These are phyloP conservation scores for Kalmusia sp. DNA, from an alignment of 2,329 filamentous ascomycete species.

Conservation along the genomic window DNA sequence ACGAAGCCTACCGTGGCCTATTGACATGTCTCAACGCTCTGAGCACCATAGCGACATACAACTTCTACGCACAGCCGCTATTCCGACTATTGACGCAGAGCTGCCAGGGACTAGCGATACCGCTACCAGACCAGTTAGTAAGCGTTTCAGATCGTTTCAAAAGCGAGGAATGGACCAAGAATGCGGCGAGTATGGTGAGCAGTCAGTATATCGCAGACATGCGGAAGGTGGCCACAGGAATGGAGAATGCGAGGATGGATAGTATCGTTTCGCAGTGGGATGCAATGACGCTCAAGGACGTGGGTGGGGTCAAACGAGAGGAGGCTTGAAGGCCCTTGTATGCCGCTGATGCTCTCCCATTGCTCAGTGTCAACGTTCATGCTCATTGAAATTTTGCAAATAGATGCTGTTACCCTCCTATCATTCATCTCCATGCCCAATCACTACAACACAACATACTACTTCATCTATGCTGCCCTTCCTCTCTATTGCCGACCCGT, in stretches of 20 bases:
- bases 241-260: constrained; percentile 35
- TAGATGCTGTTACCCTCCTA: too few species aligned
- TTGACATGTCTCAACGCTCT: constrained; percentile 36
- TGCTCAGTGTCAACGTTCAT: too few species aligned
- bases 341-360: too few species aligned
- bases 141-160: constrained; percentile 27
- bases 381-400: too few species aligned
- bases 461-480: too few species aligned
- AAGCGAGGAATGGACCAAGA: constrained; percentile 40
- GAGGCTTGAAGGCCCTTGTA: neutral
- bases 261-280: constrained; percentile 37
- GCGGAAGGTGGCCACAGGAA: constrained; percentile 17
- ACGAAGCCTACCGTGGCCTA: constrained; percentile 34
- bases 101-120: constrained; percentile 27
- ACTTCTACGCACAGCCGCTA: constrained; percentile 37
- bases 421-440: too few species aligned
- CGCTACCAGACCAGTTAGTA: constrained; percentile 28
- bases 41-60: constrained; percentile 27
- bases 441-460: too few species aligned
- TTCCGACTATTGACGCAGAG: constrained; percentile 38
- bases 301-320: neutral
- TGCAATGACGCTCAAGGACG: constrained; percentile 17
- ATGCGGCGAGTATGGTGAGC: constrained; percentile 32
- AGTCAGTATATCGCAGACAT: constrained; percentile 40
- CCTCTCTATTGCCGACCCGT: too few species aligned